Conservation (phyloP, 2,329 filamentous ascomycete species). For the Phyllosticta ampelicida region DNA sequence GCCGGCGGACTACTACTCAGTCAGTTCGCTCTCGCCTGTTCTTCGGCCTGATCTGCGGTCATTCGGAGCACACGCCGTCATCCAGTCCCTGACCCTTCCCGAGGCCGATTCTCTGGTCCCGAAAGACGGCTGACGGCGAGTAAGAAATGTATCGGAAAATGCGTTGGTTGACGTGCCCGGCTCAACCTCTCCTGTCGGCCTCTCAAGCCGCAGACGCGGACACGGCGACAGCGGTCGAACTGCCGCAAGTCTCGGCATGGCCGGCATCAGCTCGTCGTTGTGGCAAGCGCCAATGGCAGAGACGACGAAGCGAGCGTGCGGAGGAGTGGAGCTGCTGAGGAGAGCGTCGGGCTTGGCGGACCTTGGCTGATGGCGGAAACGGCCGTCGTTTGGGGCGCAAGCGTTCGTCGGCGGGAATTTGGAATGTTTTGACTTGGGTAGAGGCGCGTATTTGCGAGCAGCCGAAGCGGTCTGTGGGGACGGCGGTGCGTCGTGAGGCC, state of each 20-base stretch:
- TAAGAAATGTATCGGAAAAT: background rate
- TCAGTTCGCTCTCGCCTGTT: background rate
- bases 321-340: background rate
- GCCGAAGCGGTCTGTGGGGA: background rate
- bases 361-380: background rate
- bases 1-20: background rate
- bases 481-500: background rate
- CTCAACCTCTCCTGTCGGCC: background rate
- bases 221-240: background rate
- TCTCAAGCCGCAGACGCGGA: background rate
- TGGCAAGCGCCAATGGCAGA: background rate
- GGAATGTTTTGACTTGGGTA: background rate
- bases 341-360: background rate
- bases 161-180: background rate
- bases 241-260: background rate
- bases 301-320: background rate
- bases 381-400: background rate
- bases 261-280: background rate
- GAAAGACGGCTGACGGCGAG: background rate
- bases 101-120: background rate
- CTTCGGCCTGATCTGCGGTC: background rate
- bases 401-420: background rate
- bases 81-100: background rate
- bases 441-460: background rate
- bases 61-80: background rate